These are phyloP conservation scores for Barnettozyma populi DNA, from an alignment of 805 yeast species.

Conservation along the genomic window DNA sequence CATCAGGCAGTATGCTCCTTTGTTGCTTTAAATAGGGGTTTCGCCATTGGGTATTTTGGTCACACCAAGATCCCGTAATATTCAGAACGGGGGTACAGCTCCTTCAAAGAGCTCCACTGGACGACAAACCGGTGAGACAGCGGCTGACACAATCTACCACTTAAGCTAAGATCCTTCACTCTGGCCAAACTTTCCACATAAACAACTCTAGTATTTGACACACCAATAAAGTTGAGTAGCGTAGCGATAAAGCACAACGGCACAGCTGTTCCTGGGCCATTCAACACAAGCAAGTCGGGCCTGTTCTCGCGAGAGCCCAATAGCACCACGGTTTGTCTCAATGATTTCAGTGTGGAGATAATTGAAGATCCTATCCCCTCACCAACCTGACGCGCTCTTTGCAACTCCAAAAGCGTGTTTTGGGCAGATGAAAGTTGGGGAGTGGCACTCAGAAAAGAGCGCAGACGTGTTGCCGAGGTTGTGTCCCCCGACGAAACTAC, in stretches of 20 bases:
- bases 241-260: slow-evolving; percentile 60
- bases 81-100: slow-evolving; percentile 54
- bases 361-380: slow-evolving; percentile 45
- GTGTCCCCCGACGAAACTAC: slow-evolving; percentile 46
- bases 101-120: slow-evolving; percentile 73
- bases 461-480: slow-evolving; percentile 36
- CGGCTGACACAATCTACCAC: slow-evolving; percentile 69
- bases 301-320: slow-evolving; percentile 8
- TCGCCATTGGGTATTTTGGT: slow-evolving; percentile 1
- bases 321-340: slow-evolving; percentile 7
- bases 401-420: slow-evolving; percentile 29
- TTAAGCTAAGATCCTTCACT: slow-evolving; percentile 65
- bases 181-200: slow-evolving; percentile 88
- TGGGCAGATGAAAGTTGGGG: slow-evolving; percentile 1
- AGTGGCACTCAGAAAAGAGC: slow-evolving; percentile 11
- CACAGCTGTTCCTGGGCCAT: slow-evolving; percentile 83
- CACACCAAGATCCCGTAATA: slow-evolving; percentile 74
- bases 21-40: neutral
- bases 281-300: slow-evolving; percentile 47
- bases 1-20: neutral
- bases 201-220: slow-evolving; percentile 50
- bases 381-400: slow-evolving; percentile 59
- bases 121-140: slow-evolving; percentile 76
- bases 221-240: slow-evolving; percentile 41
- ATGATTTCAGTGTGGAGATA: slow-evolving; percentile 31